These are phyloP conservation scores for Rubia tinctorum DNA, from an alignment of 305 asterid genomes.

Conservation along the genomic window DNA sequence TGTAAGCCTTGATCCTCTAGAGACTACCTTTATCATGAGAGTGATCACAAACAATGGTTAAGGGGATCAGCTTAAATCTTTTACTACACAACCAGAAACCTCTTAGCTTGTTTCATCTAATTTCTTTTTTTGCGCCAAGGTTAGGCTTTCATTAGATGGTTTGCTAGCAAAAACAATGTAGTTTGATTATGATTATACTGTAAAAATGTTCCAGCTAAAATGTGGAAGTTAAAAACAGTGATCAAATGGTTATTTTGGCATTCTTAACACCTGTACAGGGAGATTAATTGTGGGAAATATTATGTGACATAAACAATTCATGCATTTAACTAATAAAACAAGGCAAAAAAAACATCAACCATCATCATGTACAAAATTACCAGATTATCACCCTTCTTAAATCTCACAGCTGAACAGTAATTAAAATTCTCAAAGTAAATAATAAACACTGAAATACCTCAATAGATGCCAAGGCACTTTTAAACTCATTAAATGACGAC, in stretches of 20 bases:
- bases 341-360: background rate
- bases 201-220: too few species aligned
- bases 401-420: background rate
- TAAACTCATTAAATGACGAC: slow-evolving; percentile 41
- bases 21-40: too few species aligned
- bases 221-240: too few species aligned
- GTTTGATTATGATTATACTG: too few species aligned
- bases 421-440: background rate
- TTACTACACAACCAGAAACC: background rate
- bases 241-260: too few species aligned
- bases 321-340: background rate
- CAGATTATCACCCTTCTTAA: background rate
- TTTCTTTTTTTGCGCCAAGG: background rate
- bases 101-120: background rate
- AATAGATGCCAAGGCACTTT: slow-evolving; percentile 35
- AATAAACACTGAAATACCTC: slow-evolving; percentile 44
- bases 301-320: background rate
- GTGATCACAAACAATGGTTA: too few species aligned
- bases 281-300: background rate
- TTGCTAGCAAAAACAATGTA: background rate
- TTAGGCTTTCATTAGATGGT: background rate
- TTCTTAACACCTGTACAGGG: background rate
- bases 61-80: background rate
- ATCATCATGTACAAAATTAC: background rate
- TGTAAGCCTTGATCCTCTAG: too few species aligned